Conservation (phyloP, 2,329 filamentous ascomycete species). For the Venturia pyrina region DNA sequence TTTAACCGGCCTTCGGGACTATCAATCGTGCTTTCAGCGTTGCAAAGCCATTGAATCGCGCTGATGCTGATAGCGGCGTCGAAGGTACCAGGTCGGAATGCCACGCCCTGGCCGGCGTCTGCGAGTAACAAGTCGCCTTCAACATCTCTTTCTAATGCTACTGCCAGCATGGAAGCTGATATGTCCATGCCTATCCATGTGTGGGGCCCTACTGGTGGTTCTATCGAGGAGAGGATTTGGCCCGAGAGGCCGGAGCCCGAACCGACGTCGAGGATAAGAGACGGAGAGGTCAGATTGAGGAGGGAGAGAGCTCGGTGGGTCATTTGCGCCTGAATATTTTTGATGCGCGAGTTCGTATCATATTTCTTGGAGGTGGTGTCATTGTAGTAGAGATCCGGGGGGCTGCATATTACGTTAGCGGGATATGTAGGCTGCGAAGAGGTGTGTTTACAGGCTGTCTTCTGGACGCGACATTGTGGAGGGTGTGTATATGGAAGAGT, state of each 20-base stretch:
- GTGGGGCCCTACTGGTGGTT: constrained; percentile 59
- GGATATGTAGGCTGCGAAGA: constrained; percentile 16
- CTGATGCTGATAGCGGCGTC: constrained; percentile 92
- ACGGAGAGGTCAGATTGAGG: constrained; percentile 68
- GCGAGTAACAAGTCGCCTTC: constrained; percentile 90
- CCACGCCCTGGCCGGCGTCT: constrained; percentile 91
- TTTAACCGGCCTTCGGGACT: constrained; percentile 66
- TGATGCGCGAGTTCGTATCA: constrained; percentile 90
- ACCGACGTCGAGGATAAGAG: constrained; percentile 89
- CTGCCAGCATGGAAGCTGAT: constrained; percentile 88
- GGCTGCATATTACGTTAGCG: constrained; percentile 40
- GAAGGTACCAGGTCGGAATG: constrained; percentile 84
- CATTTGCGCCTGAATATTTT: constrained; percentile 92
- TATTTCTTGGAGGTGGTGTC: constrained; percentile 94
- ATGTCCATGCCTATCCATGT: constrained; percentile 98
- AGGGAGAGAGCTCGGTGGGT: constrained; percentile 87
- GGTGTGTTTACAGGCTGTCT: constrained; percentile 65
- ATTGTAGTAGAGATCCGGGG: constrained; percentile 95
- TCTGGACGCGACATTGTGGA: constrained; percentile 88
- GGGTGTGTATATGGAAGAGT: neutral
- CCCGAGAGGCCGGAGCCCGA: constrained; percentile 91
- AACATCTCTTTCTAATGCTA: constrained; percentile 82
- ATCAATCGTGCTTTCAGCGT: constrained; percentile 81
- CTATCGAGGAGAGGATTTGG: constrained; percentile 74
- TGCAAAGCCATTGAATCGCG: constrained; percentile 98